A percentile compares a stretch with the other conserved stretches of the same genome.
Conservation (phyloP, 2,329 filamentous ascomycete genomes). For the Huntiella abstrusa region DNA sequence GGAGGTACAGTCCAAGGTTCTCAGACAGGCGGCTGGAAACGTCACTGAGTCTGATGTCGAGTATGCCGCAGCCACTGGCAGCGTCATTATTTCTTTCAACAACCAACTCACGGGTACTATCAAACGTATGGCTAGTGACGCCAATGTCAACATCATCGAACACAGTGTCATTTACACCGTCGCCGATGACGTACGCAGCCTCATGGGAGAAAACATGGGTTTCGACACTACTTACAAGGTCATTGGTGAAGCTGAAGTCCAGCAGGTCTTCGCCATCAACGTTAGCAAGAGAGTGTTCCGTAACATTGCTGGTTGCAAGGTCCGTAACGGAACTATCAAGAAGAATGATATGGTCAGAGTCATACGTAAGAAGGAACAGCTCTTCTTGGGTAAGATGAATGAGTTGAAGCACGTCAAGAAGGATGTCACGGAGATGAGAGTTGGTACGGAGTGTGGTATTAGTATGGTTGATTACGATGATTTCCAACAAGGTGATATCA, state of each 20-base stretch:
- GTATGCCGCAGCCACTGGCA: constrained; percentile 59
- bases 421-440: constrained; percentile 73
- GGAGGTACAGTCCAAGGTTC: constrained; percentile 59
- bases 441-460: constrained; percentile 86
- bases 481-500: constrained; percentile 61
- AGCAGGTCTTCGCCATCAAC: constrained; percentile 69
- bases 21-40: constrained; percentile 59
- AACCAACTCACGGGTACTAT: constrained; percentile 48
- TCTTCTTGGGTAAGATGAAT: constrained; percentile 69
- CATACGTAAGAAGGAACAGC: constrained; percentile 44
- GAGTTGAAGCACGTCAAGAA: constrained; percentile 88
- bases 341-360: constrained; percentile 50
- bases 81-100: constrained; percentile 77
- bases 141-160: constrained; percentile 61
- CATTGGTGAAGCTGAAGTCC: constrained; percentile 71
- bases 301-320: constrained; percentile 71
- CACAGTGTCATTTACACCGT: constrained; percentile 76
- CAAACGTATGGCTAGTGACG: constrained; percentile 45
- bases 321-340: constrained; percentile 60
- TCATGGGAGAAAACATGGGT: constrained; percentile 50
- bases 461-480: constrained; percentile 63
- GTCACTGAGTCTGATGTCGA: constrained; percentile 78
- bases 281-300: constrained; percentile 50
- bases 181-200: constrained; percentile 49
- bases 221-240: constrained; percentile 50